Evolutionary conservation across 2,329 filamentous ascomycete species (phyloP).

Genomic region (Epichloe baconii): DNA sequence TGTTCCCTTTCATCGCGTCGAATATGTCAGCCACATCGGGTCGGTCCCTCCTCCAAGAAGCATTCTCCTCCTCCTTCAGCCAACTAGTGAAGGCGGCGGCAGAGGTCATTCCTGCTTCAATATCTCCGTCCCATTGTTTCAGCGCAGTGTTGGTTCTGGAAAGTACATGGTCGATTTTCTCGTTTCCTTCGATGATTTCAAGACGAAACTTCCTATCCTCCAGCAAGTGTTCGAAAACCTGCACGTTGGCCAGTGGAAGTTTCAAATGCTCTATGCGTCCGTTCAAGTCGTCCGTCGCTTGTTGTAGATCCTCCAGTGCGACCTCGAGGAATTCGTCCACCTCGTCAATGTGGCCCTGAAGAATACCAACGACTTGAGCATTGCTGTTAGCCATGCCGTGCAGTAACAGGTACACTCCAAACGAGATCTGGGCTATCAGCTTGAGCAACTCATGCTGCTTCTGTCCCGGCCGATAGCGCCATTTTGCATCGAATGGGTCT

Average conservation of each 20-base stretch:
- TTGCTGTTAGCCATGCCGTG: constrained; percentile 81
- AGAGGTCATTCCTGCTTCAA: constrained; percentile 63
- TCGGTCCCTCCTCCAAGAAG: constrained; percentile 48
- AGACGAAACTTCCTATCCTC: constrained; percentile 71
- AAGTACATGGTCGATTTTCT: constrained; percentile 81
- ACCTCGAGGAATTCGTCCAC: constrained; percentile 83
- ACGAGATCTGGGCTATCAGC: constrained; percentile 81
- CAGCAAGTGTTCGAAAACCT: constrained; percentile 76
- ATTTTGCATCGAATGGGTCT: constrained; percentile 57
- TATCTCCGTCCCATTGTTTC: constrained; percentile 65
- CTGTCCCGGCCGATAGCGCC: constrained; percentile 64
- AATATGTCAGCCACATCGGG: constrained; percentile 58
- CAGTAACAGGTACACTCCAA: constrained; percentile 79
- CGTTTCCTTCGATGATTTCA: constrained; percentile 75
- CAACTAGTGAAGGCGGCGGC: constrained; percentile 68
- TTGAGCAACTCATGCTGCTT: constrained; percentile 81
- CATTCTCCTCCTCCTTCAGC: constrained; percentile 50
- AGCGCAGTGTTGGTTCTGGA: constrained; percentile 64
- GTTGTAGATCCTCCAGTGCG: constrained; percentile 69
- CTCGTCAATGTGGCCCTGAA: constrained; percentile 87
- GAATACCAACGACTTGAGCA: constrained; percentile 72
- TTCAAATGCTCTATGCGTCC: constrained; percentile 70
- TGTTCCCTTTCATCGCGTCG: constrained; percentile 82
- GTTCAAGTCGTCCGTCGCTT: constrained; percentile 65
- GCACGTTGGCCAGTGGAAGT: constrained; percentile 69